Evolutionary conservation across 805 yeast genomes (phyloP).

Genomic region (Lachancea kluyveri): DNA sequence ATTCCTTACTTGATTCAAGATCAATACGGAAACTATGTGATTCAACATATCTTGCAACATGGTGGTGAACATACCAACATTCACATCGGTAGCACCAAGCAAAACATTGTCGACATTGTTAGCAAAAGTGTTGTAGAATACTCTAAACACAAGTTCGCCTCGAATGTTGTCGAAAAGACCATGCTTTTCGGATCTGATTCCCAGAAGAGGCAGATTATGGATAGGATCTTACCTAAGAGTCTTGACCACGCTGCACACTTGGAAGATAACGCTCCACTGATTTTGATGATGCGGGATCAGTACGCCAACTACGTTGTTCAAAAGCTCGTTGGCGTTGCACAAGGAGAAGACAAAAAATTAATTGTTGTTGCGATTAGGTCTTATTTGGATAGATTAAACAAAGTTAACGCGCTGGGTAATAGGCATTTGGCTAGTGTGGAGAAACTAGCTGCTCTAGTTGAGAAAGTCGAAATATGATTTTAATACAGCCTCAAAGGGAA

Average conservation of each 20-base stretch:
- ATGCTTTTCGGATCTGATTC: slow-evolving; percentile 61
- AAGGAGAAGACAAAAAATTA: slow-evolving; percentile 59
- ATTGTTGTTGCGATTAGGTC: slow-evolving; percentile 73
- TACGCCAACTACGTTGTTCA: slow-evolving; percentile 97
- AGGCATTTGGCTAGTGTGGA: slow-evolving; percentile 34
- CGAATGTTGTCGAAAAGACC: slow-evolving; percentile 94
- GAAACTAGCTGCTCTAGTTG: slow-evolving; percentile 30
- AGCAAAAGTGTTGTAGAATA: slow-evolving; percentile 66
- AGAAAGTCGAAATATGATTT: slow-evolving; percentile 21
- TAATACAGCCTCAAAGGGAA: neutral
- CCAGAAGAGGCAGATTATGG: slow-evolving; percentile 59
- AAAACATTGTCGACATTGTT: slow-evolving; percentile 57
- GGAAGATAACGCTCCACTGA: slow-evolving; percentile 63
- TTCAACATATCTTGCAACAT: slow-evolving; percentile 87
- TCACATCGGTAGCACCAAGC: slow-evolving; percentile 24
- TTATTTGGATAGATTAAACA: slow-evolving; percentile 53
- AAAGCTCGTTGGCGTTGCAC: slow-evolving; percentile 79
- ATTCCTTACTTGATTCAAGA: slow-evolving; percentile 80
- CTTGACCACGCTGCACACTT: slow-evolving; percentile 39
- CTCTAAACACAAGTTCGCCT: slow-evolving; percentile 95
- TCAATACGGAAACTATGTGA: slow-evolving; percentile 96
- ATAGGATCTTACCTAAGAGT: slow-evolving; percentile 57
- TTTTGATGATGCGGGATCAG: slow-evolving; percentile 95
- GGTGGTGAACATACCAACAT: slow-evolving; percentile 39
- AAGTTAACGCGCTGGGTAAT: slow-evolving; percentile 27